Evolutionary conservation across 2,329 filamentous ascomycete genomes (phyloP), one percentile per base, ranked within the genome.

Genomic region (Ceratocystis cubensis): DNA sequence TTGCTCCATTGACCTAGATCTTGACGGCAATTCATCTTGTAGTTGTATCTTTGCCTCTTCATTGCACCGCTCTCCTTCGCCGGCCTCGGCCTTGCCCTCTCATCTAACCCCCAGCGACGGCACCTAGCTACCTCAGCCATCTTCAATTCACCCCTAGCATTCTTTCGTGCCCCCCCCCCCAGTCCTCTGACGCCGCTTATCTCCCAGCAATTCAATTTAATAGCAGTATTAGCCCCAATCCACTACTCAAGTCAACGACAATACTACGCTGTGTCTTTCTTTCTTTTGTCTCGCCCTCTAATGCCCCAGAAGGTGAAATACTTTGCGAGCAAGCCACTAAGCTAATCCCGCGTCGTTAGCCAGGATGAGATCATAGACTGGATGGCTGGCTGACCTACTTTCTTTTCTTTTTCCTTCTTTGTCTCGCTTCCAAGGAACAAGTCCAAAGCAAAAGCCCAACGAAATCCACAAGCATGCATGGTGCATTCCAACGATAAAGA

Each of bases 401-500:
- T 64, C 25, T 53, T 22, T 13, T 53, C n/a, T 64, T 64, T 13
- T n/a, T 53, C 1, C 33, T 7, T 63, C 28, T 61, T 41, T 41
- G 37, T 41, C 37, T 41, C 37, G 37, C 37, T 41, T 41, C 37
- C 37, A 5, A 41, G 37, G 37, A 41, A 41, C 37, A 41, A 41
- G 37, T 0, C 37, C 3, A 41, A 20, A 46, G 33, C 8, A 33
- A 37, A 59, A 59, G 56, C 56, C 56, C 56, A 59, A 59, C 56
- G 13, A 59, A 59, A n/a, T n/a, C 45, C 41, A 33, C 41, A n/a
- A 44, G 41, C 41, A 63, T 63, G 61, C 61, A 63, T 46, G 61
- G 61, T 63, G 46, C 61, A 63, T 63, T 63, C 61, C 41, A 63
- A 4, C 22, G 22, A 28, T 46, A 37, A n/a, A 59, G n/a, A 37